Base-by-base conservation (phyloP, 140 eudicot species). In the Flaveria floridana region DNA sequence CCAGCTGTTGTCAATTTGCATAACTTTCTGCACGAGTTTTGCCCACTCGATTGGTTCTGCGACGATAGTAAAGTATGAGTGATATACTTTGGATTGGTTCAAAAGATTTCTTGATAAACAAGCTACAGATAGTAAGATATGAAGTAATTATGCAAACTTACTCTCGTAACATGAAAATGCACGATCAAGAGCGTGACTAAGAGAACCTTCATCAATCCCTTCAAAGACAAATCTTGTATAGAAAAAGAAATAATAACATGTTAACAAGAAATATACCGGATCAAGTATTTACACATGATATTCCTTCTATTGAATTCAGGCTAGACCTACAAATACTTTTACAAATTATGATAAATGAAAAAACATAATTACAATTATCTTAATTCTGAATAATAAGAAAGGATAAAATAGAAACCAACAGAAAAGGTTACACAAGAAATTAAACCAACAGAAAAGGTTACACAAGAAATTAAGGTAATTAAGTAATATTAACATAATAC, bases 1-100 rank as follows among this genome's bases (percentile, higher is more conserved):
- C 97, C 97, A 91, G 78, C 97, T 88, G 79, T 88, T 86, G 73
- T 91, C 91, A 20, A 86, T 80, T 59, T 70, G 63, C 97, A 91
- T 86, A 14, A 84, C 78, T 80, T 85, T 91, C 71, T 78, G 47
- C 28, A 86, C 87, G 4, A 79, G 55, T 25, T 51, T 68, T 13
- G 30, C 68, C 97, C 97, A 91, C 65, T 88, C 88, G 59, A 75
- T 70, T 72, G 92, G 87, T 77, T 83, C 97, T 91, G 91, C 84
- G 79, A 26, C 2, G 13, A 66, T 13, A 51, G 53, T 9, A 41
- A 21, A 59, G 6, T 18, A 48, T 25, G 25, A 34, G 15, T 20
- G n/a, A 65, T 4, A 8, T 2, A 44, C n/a, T 3, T 20, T n/a
- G 23, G 70, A 34, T 64, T 19, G 13, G 30, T 64, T 39, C 16